Conservation (phyloP, 768 basidiomycete species). For the Clitopilus hobsonii region DNA sequence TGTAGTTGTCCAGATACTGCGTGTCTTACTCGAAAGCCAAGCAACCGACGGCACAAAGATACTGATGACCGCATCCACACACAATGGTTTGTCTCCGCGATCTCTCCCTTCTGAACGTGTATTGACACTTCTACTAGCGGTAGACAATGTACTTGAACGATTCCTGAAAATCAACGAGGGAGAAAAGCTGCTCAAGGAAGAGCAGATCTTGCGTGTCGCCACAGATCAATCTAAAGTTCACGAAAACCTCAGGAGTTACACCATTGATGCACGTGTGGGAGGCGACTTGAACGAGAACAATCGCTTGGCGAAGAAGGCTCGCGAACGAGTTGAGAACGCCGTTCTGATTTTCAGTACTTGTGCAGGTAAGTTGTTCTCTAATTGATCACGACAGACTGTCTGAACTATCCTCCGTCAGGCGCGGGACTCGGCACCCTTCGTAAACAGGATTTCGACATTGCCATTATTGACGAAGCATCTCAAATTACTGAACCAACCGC, state of each 20-base stretch:
- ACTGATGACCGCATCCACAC: conserved; percentile 68
- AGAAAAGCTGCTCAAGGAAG: conserved; percentile 40
- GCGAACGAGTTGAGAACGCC: conserved; percentile 52
- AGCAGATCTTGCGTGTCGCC: conserved; percentile 62
- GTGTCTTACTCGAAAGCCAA: conserved; percentile 29
- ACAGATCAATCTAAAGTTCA: conserved; percentile 63
- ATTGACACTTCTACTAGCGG: conserved; percentile 34
- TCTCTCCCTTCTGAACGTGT: background rate
- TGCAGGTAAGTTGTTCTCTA: conserved; percentile 30
- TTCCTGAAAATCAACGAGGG: conserved; percentile 46
- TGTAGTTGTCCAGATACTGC: conserved; percentile 59
- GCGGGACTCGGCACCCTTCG: conserved; percentile 56
- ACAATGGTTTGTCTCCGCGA: conserved; percentile 42
- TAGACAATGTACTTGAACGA: conserved; percentile 66
- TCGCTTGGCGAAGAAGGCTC: conserved; percentile 50
- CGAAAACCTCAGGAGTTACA: conserved; percentile 51
- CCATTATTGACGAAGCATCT: conserved; percentile 66
- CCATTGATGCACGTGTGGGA: conserved; percentile 60
- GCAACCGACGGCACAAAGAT: conserved; percentile 37
- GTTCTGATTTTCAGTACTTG: conserved; percentile 63
- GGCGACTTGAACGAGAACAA: conserved; percentile 61
- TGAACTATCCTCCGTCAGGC: conserved; percentile 20
- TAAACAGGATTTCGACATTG: conserved; percentile 53
- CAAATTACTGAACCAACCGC: conserved; percentile 66
- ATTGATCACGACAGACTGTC: background rate